Evolutionary conservation across 148 eudicot species (phyloP), one percentile per base, ranked within the genome.

Genomic region (Chenopodium berlandieri): DNA sequence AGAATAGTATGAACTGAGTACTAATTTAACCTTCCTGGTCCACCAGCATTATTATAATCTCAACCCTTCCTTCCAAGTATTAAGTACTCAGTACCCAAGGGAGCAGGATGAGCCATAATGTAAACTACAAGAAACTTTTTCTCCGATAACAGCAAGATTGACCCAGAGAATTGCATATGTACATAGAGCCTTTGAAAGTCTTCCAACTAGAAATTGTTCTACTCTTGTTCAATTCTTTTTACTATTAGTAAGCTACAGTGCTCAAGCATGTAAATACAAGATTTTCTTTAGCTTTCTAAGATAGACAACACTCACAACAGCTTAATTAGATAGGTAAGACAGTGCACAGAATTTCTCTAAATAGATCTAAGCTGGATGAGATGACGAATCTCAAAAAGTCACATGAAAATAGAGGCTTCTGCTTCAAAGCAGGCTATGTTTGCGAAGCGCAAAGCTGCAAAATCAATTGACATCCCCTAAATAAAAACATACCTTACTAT

Each of bases 351-450:
- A 22, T 79, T 68, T 63, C 40, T 69, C 73, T 19, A 2, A 60
- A 50, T 69, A 47, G n/a, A 19, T 56, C 58, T 20, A 63, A 37
- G 16, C 10, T 4, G 6, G 54, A 54, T 10, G 52, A 48, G 52
- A 40, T 40, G 44, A 40, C 6, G 44, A n/a, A 22, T 50, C 14
- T 30, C 69, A 54, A 60, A 16, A 37, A 19, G 11, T 32, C 65
- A 62, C 22, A 7, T 23, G 22, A 62, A 19, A 62, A 62, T 14
- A 16, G 20, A 13, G 65, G 32, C 37, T 44, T 40, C 48, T 68
- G 34, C 81, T 78, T 69, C 54, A 7, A 63, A 77, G 70, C 22
- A 70, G 22, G 31, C 34, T 68, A 71, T 47, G 27, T 31, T 17
- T 47, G 32, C 67, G 14, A 22, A 79, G 25, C 68, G 11, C 34